Percentiles rank a stretch among this genome's conserved stretches.
These are phyloP conservation scores for Phyllosticta citribraziliensis DNA, from an alignment of 2,329 filamentous ascomycete species.

Conservation along the genomic window DNA sequence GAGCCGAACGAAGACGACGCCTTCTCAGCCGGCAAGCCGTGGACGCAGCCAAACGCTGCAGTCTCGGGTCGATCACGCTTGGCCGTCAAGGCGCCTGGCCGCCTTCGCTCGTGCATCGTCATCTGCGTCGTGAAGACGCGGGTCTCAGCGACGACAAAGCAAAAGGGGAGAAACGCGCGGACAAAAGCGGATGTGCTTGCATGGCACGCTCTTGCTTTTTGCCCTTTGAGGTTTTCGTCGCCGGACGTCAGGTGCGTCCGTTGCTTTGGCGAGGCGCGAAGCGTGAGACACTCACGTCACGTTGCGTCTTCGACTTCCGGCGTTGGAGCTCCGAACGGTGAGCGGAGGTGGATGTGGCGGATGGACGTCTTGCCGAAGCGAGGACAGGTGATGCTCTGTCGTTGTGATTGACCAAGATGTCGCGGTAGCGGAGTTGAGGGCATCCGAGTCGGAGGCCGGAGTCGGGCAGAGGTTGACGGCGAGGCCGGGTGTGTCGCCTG, in stretches of 20 bases:
- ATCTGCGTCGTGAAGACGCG: background rate
- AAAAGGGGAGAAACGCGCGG: background rate
- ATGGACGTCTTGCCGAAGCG: background rate
- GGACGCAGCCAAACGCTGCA: background rate
- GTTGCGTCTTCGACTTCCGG: background rate
- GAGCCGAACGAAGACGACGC: background rate
- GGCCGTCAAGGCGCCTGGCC: background rate
- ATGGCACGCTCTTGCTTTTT: background rate
- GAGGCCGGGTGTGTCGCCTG: background rate
- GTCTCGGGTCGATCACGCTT: background rate
- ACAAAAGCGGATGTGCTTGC: background rate
- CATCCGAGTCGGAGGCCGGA: background rate
- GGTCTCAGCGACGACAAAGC: background rate
- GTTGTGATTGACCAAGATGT: background rate
- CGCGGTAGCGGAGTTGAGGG: background rate
- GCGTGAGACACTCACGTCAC: background rate
- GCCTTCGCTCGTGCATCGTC: background rate
- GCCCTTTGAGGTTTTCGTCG: background rate
- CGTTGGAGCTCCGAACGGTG: background rate
- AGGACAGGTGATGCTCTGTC: background rate
- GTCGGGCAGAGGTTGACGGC: background rate
- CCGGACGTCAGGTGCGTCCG: background rate
- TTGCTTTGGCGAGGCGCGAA: background rate
- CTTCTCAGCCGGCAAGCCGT: background rate
- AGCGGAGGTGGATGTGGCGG: background rate